phyloP scores from a whole-genome alignment of 441 rosid species.

The Populus hybrid region DNA sequence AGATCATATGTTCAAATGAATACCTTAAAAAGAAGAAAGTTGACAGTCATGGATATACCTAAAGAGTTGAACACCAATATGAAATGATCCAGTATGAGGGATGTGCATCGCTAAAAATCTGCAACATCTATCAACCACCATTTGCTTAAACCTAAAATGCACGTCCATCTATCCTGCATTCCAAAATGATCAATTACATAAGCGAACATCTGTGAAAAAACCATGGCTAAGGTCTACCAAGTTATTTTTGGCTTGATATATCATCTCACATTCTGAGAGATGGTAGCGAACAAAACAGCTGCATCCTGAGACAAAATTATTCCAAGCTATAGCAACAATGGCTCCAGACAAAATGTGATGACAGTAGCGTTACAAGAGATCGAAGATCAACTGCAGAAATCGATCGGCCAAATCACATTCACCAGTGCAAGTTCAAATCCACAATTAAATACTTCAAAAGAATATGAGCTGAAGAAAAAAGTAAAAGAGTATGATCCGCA shows the following conservation, averaged over 20 bases:
- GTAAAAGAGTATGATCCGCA: not conserved
- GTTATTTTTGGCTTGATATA: not conserved
- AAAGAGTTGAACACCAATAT: not conserved
- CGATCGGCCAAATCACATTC: not conserved
- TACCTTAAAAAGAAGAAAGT: not conserved
- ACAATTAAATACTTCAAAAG: not conserved
- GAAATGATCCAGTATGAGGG: not conserved
- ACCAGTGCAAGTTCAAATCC: not conserved
- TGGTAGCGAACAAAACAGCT: not conserved
- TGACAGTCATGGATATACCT: not conserved
- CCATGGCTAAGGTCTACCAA: not conserved
- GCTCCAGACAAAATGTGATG: not conserved
- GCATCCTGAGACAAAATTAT: not conserved
- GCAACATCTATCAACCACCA: not conserved
- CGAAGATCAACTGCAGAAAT: not conserved
- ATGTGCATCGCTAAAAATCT: not conserved
- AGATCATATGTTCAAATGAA: not conserved
- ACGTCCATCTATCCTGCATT: not conserved
- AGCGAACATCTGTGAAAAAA: not conserved
- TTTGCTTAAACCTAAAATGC: not conserved
- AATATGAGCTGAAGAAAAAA: not conserved
- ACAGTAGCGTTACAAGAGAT: not conserved
- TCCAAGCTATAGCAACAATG: not conserved
- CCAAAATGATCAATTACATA: not conserved
- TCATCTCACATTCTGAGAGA: not conserved